phyloP scores from a whole-genome alignment of 2,329 filamentous ascomycete species.

The Venturia oleaginea region DNA sequence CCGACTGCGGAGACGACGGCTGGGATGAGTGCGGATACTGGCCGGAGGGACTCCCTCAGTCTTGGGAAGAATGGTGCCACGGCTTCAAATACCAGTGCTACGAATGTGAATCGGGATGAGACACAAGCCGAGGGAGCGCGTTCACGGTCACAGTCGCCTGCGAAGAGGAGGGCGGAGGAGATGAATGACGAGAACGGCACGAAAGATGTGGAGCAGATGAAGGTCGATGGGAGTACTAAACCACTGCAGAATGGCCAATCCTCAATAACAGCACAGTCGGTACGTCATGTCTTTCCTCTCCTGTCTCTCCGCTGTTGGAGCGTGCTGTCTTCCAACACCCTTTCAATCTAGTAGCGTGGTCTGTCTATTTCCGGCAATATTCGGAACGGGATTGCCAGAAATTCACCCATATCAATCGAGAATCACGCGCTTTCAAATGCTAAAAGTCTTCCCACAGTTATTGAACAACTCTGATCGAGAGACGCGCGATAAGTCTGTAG shows the following conservation, averaged over 20 bases:
- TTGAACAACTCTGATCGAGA: not conserved
- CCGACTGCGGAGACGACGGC: not conserved
- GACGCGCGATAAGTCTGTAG: conserved; percentile 10
- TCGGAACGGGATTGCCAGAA: not conserved
- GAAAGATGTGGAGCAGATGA: conserved; percentile 16
- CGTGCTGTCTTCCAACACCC: not conserved
- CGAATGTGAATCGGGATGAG: conserved; percentile 14
- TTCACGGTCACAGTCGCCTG: conserved; percentile 42
- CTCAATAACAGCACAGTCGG: not conserved
- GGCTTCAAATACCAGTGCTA: not conserved
- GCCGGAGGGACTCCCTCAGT: conserved; percentile 7
- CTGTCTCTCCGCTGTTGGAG: not conserved
- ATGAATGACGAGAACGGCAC: conserved; percentile 37
- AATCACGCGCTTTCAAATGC: not conserved
- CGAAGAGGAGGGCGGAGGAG: conserved; percentile 46
- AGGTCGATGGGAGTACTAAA: not conserved
- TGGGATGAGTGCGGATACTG: not conserved
- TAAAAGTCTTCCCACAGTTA: not conserved
- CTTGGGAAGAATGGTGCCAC: not conserved
- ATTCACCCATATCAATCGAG: not conserved
- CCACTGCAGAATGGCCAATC: not conserved
- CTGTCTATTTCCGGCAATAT: not conserved
- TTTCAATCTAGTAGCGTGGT: not conserved
- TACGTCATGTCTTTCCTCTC: not conserved
- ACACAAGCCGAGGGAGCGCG: conserved; percentile 29